These are phyloP conservation scores for Carpinus viminea DNA, from an alignment of 306 rosid genomes.

Conservation along the genomic window DNA sequence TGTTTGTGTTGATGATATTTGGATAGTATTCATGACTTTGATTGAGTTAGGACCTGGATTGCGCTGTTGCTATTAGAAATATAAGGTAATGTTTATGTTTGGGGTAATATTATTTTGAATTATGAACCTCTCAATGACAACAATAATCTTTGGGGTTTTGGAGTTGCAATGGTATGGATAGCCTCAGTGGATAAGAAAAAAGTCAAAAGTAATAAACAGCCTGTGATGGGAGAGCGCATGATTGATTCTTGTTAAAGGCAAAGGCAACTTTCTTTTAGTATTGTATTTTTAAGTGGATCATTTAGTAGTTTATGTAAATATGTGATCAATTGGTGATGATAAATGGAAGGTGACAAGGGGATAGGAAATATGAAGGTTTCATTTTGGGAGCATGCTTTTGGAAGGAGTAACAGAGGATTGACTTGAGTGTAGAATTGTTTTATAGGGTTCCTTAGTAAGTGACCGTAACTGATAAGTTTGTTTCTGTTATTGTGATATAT, in stretches of 20 bases:
- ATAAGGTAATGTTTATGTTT: neutral
- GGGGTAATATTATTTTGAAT: neutral
- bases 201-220: neutral
- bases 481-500: neutral
- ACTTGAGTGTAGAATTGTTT: neutral
- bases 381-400: constrained; percentile 11
- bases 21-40: neutral
- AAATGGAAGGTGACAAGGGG: neutral
- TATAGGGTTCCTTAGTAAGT: constrained; percentile 10
- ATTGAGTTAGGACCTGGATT: neutral
- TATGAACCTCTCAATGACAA: neutral
- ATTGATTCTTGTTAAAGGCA: neutral
- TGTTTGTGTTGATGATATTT: neutral
- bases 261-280: neutral
- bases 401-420: neutral
- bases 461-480: constrained; percentile 6
- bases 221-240: neutral
- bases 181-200: neutral
- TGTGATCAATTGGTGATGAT: neutral
- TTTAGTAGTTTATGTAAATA: neutral
- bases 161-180: neutral
- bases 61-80: neutral
- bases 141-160: neutral
- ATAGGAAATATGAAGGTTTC: neutral
- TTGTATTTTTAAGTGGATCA: neutral